Conservation (phyloP, 2,329 filamentous ascomycete species). For the Graphilbum ipis-grandicollis region DNA sequence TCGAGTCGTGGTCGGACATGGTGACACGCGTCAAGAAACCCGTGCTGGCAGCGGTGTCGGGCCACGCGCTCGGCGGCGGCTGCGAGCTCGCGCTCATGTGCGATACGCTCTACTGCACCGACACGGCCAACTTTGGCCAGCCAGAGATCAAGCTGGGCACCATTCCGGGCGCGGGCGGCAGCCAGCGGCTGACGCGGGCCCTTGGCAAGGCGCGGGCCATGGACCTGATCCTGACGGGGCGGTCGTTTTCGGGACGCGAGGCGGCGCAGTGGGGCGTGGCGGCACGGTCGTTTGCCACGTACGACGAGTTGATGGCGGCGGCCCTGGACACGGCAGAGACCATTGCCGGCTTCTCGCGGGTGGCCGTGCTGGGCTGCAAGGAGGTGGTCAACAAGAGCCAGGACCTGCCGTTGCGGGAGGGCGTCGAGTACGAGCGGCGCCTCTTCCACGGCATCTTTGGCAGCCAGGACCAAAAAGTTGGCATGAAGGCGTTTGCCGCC, state of each 20-base stretch:
- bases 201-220: slow-evolving; percentile 76
- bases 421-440: slow-evolving; percentile 85
- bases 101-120: slow-evolving; percentile 83
- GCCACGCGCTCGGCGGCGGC: slow-evolving; percentile 84
- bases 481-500: slow-evolving; percentile 86
- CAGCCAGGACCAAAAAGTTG: slow-evolving; percentile 91
- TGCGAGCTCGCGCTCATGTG: slow-evolving; percentile 98
- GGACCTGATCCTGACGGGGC: slow-evolving; percentile 79
- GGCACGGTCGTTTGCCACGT: slow-evolving; percentile 59
- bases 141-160: slow-evolving; percentile 92
- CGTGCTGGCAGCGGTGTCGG: slow-evolving; percentile 83
- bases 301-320: slow-evolving; percentile 68
- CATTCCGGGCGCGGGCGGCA: slow-evolving; percentile 82
- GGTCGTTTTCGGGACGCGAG: slow-evolving; percentile 66
- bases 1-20: slow-evolving; percentile 82
- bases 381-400: slow-evolving; percentile 99
- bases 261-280: slow-evolving; percentile 85
- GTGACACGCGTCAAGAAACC: slow-evolving; percentile 80
- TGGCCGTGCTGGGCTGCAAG: slow-evolving; percentile 82
- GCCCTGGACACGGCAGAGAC: slow-evolving; percentile 71
- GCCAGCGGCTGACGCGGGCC: slow-evolving; percentile 69
- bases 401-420: slow-evolving; percentile 71
- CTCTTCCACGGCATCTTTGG: slow-evolving; percentile 91
- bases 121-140: slow-evolving; percentile 79
- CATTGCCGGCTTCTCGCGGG: slow-evolving; percentile 70